Evolutionary conservation across 2,329 filamentous ascomycete genomes (phyloP), one percentile per base, ranked within the genome.

Genomic region (Berkeleyomyces rouxiae): DNA sequence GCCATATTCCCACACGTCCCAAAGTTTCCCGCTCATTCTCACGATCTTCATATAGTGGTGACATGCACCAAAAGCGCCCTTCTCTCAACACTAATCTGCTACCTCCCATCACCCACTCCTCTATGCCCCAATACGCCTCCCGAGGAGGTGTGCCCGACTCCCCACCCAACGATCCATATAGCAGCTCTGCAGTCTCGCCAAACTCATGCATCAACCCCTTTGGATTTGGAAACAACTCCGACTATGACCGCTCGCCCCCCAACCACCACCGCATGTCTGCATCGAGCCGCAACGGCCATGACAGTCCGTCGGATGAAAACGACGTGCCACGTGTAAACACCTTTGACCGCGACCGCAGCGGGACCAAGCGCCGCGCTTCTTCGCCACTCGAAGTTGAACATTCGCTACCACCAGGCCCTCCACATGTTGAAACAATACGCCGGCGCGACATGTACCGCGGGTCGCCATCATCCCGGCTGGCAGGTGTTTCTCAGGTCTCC

Each of bases 301-400:
- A 75, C 74, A 0, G 77, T 76, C 75, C 72, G 7, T 75, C 77
- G 53, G 74, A 74, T 7, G 75, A 73, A 65, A 77, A 76, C 63
- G 76, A 78, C 1, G 73, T 70, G 60, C 68, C 68, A 43, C 68
- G 67, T 1, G 67, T 67, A 16, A 74, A 76, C 16, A 77, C 79
- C n/a, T 74, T 73, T 68, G 78, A 79, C 81, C 7, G 79, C 81
- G 70, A 77, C 69, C 69, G 76, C 66, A 67, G 78, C 7, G 78
- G 79, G 5, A 77, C 77, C 65, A 83, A 83, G 71, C 76, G 81
- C 57, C 74, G 80, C 46, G 80, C 80, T 1, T 79, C 79, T 0
- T 82, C 80, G 36, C 80, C 80, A 0, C 77, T 76, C 0, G 72
- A 74, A 2, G 78, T 79, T 9, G 79, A 81, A 37, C 69, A 74